A percentile compares a stretch with the other conserved stretches of the same genome.
These are phyloP conservation scores for Isochrysis galbana DNA, from an alignment of 78 protist genomes.

Conservation along the genomic window DNA sequence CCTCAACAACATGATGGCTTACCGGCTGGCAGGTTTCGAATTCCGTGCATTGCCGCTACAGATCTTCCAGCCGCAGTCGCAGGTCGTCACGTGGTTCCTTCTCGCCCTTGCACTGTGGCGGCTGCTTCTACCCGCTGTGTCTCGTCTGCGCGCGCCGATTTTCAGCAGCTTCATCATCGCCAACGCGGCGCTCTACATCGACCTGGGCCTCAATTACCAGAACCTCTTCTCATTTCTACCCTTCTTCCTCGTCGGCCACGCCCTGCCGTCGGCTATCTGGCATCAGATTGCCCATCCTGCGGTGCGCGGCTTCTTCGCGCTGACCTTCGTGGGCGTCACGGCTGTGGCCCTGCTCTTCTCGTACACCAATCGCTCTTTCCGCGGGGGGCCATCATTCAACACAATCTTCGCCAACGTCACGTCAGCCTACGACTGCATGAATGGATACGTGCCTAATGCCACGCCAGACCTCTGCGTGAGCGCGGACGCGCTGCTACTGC, in stretches of 20 bases:
- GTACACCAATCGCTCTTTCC: too few species aligned
- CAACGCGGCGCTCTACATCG: background rate
- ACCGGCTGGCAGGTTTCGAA: background rate
- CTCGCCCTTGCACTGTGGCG: background rate
- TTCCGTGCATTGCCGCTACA: background rate
- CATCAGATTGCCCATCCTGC: background rate
- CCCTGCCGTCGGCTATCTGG: background rate
- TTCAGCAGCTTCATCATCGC: background rate
- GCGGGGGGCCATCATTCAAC: too few species aligned
- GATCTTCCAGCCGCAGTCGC: background rate
- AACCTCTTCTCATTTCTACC: background rate
- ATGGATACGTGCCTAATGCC: background rate
- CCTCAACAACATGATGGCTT: background rate
- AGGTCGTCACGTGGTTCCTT: conserved; percentile 7
- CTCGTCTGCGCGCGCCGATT: background rate
- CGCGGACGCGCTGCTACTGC: background rate
- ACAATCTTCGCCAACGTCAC: too few species aligned
- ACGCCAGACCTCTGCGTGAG: background rate
- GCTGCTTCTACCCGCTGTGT: background rate
- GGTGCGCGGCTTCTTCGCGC: too few species aligned
- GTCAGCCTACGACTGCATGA: background rate
- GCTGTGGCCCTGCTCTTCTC: too few species aligned
- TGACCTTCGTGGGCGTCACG: too few species aligned
- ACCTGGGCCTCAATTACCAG: background rate
- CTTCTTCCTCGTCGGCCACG: background rate